Base-by-base conservation (phyloP, 2,329 filamentous ascomycete genomes). In the Pyrenophora tritici-repentis region DNA sequence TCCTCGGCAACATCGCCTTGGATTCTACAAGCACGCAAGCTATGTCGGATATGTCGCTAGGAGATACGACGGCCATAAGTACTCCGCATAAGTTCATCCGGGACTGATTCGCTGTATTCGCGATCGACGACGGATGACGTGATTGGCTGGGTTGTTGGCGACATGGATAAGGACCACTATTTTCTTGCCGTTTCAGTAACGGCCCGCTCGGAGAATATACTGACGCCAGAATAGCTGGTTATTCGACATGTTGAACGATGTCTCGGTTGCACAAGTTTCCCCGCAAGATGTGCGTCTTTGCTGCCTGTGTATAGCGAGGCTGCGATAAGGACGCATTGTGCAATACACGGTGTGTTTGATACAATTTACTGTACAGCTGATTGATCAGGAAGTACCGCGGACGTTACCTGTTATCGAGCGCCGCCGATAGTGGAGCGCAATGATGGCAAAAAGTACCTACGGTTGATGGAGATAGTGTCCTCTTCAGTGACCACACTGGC, bases 341-440 rank as follows among this genome's bases (percentile, higher is more conserved):
- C 63, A 58, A 71, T 71, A 43, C 13, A 42, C 32, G 63, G 63
- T 67, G 65, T 56, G 46, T 24, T 59, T 71, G 61, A 65, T 62
- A 66, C 63, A 59, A 71, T 68, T 46, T 46, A 42, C 18, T 22
- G 17, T 17, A 34, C 26, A 32, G 39, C 47, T 61, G 47, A 70
- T 68, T 68, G 59, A 57, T 22, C 39, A 55, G 47, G 59, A 38
- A 34, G 49, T 57, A 53, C 22, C 26, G 26, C 51, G 48, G 46
- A 47, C 45, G 45, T 47, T 41, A 34, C 34, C 36, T 32, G 24
- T 31, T 18, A 37, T 38, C 34, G 37, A 32, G 22, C 8, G 22
- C 22, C 22, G 22, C 6, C 22, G 22, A 9, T 7, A 24, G 22
- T 7, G 22, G 22, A 24, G 22, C 8, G 22, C 22, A 24, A 24